phyloP scores from a whole-genome alignment of 2,329 filamentous ascomycete genomes.

The Xylaria sp. region DNA sequence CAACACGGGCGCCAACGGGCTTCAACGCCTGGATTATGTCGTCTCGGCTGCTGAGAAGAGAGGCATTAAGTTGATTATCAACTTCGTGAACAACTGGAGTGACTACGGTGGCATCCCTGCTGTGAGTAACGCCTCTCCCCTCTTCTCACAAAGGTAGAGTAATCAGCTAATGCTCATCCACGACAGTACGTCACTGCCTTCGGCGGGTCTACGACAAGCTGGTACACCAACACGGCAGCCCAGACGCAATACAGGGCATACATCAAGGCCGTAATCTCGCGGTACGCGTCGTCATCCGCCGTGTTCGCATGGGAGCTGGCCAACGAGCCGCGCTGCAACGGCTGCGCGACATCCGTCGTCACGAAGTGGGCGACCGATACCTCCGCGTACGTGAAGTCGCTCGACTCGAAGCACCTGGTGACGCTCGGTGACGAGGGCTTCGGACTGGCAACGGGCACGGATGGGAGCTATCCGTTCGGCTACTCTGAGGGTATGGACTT shows the following conservation, averaged over 20 bases:
- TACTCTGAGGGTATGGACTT: conserved; percentile 64
- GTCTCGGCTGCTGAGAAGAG: conserved; percentile 67
- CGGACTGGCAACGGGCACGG: conserved; percentile 50
- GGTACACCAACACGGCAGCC: conserved; percentile 65
- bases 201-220: conserved; percentile 62
- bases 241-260: conserved; percentile 67
- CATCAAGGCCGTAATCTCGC: conserved; percentile 59
- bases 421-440: conserved; percentile 69
- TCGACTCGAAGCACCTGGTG: conserved; percentile 72
- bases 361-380: conserved; percentile 67
- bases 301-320: conserved; percentile 66
- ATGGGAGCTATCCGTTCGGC: conserved; percentile 65
- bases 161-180: conserved; percentile 13
- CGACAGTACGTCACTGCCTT: conserved; percentile 65
- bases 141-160: not conserved
- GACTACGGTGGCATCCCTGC: conserved; percentile 74
- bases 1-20: conserved; percentile 70
- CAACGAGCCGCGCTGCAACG: conserved; percentile 67
- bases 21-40: conserved; percentile 72
- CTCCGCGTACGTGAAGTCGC: conserved; percentile 70
- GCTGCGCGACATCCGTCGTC: conserved; percentile 64
- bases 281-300: conserved; percentile 59
- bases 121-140: conserved; percentile 36
- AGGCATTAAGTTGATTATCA: conserved; percentile 71
- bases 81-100: conserved; percentile 75